Percentiles rank a stretch among this genome's conserved stretches.
Evolutionary conservation across 495 filamentous ascomycete genomes (phyloP).

Genomic region (Penicillium verhagenii): DNA sequence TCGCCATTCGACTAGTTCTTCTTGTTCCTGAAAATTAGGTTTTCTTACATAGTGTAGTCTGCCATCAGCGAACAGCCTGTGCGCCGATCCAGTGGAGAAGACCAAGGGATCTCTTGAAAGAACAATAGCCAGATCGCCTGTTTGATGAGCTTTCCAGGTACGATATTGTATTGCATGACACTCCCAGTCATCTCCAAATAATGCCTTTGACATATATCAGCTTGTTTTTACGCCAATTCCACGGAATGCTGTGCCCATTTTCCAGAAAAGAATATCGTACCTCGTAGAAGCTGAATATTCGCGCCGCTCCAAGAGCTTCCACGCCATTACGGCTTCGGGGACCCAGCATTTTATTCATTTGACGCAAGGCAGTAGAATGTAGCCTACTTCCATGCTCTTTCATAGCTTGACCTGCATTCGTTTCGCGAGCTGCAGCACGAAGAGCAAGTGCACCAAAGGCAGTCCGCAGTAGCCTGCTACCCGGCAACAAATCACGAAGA

Average conservation of each 20-base stretch:
- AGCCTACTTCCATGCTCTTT: conserved; percentile 6
- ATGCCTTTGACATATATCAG: no score
- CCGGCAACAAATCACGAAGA: conserved; percentile 5
- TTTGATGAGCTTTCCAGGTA: conserved; percentile 5
- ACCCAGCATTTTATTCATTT: background rate
- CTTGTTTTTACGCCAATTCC: no score
- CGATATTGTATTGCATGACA: background rate
- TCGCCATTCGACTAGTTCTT: no score
- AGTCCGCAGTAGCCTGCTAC: conserved; percentile 3
- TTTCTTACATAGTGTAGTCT: background rate
- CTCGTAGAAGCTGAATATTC: conserved; percentile 12
- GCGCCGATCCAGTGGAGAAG: conserved; percentile 5
- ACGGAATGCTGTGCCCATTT: no score
- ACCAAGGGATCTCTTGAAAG: conserved; percentile 3
- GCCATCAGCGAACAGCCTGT: conserved; percentile 11
- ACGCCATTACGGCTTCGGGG: background rate
- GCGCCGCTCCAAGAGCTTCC: conserved; percentile 3
- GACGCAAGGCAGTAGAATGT: conserved; percentile 1
- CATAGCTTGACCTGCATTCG: background rate
- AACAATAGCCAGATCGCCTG: conserved; percentile 9
- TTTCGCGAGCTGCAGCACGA: background rate
- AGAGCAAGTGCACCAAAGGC: conserved; percentile 8
- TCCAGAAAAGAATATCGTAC: no score
- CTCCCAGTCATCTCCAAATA: conserved; percentile 6
- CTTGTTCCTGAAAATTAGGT: background rate